A percentile compares a stretch with the other conserved stretches of the same genome.
Evolutionary conservation across 176 grass and related monocot species (phyloP).

Genomic region (Oryza glaberrima): DNA sequence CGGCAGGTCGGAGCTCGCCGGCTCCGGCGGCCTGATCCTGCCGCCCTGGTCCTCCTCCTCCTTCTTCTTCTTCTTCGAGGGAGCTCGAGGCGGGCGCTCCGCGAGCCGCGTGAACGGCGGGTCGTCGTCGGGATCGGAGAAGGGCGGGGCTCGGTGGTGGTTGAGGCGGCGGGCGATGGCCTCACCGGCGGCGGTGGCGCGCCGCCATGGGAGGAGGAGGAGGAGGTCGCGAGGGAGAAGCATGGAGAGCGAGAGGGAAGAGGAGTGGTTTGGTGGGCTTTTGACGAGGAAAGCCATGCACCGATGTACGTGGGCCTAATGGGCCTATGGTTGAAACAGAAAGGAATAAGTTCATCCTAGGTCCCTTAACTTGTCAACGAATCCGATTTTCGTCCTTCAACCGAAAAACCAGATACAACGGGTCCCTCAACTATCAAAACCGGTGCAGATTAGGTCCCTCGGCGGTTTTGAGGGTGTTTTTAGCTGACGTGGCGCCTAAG

Average conservation of each 20-base stretch:
- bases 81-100: background rate
- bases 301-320: background rate
- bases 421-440: too few species aligned
- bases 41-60: slow-evolving; percentile 2
- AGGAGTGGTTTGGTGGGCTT: background rate
- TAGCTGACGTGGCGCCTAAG: too few species aligned
- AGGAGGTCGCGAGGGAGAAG: slow-evolving; percentile 22
- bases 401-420: too few species aligned
- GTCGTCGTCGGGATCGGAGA: slow-evolving; percentile 33
- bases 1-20: slow-evolving; percentile 56
- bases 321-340: background rate
- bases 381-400: too few species aligned
- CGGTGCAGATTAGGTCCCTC: too few species aligned
- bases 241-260: slow-evolving; percentile 21
- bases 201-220: slow-evolving; percentile 40
- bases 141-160: slow-evolving; percentile 26
- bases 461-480: too few species aligned
- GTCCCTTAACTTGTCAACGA: too few species aligned
- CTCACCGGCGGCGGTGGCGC: background rate
- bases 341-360: too few species aligned
- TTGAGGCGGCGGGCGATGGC: slow-evolving; percentile 19
- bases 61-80: background rate
- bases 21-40: slow-evolving; percentile 47
- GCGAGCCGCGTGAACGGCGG: slow-evolving; percentile 46
- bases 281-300: background rate